These are phyloP conservation scores for Lentinus tigrinus DNA, from an alignment of 768 basidiomycete genomes.

Conservation along the genomic window DNA sequence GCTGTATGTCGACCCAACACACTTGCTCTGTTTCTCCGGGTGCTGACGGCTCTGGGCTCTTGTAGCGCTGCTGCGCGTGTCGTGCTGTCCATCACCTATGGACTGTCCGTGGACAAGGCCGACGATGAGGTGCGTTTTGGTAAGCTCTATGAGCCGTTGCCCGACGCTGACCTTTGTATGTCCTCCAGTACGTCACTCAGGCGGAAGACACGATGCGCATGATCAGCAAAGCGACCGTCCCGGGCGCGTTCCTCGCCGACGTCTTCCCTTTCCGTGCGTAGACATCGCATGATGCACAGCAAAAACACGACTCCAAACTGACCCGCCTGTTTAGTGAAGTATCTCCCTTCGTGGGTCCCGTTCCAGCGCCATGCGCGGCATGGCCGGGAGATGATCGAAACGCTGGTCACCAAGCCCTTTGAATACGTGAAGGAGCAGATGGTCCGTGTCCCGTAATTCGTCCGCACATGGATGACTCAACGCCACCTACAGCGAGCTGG, in stretches of 20 bases:
- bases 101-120: not conserved
- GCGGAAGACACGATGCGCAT: slow-evolving; percentile 37
- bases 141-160: not conserved
- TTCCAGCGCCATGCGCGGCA: slow-evolving; percentile 22
- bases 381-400: slow-evolving; percentile 13
- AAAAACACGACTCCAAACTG: not conserved
- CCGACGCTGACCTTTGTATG: not conserved
- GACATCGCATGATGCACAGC: too few relatives aligned
- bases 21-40: not conserved
- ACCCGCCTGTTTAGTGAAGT: slow-evolving; percentile 13
- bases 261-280: slow-evolving; percentile 11
- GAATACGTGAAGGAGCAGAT: slow-evolving; percentile 23
- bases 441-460: slow-evolving; percentile 6
- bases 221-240: slow-evolving; percentile 32
- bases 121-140: slow-evolving; percentile 5
- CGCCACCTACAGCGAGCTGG: slow-evolving; percentile 3
- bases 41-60: not conserved
- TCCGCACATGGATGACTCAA: too few relatives aligned
- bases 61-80: not conserved
- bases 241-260: slow-evolving; percentile 42
- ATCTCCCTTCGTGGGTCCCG: slow-evolving; percentile 28
- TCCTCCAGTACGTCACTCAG: slow-evolving; percentile 34
- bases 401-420: slow-evolving; percentile 17
- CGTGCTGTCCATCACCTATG: slow-evolving; percentile 11
- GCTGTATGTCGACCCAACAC: not conserved